phyloP scores from a whole-genome alignment of 495 filamentous ascomycete genomes.

The Penicillium desertorum region DNA sequence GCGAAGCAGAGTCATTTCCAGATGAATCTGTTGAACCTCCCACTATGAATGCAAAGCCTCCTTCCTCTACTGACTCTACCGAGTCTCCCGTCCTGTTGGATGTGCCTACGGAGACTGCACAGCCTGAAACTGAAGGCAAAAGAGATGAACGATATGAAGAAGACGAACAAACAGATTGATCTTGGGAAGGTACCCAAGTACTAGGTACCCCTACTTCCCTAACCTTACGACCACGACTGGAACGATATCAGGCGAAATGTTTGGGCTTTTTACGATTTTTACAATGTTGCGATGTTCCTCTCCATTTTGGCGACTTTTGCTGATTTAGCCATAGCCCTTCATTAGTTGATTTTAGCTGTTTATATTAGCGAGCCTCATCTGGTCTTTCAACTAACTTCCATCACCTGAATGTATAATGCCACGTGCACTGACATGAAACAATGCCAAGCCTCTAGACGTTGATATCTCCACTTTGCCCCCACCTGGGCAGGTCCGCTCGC shows the following conservation, averaged over 20 bases:
- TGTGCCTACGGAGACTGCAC: background rate
- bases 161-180: constrained; percentile 5
- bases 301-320: background rate
- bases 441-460: constrained; percentile 5
- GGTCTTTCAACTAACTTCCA: no score
- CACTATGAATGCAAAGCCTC: background rate
- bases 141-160: background rate
- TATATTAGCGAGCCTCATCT: constrained; percentile 6
- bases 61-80: background rate
- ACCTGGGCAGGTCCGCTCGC: constrained; percentile 5
- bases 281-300: background rate
- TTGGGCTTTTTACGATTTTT: constrained; percentile 5
- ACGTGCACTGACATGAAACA: background rate
- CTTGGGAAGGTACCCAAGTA: background rate
- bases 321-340: constrained; percentile 8
- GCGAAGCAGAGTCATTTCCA: background rate
- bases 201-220: background rate
- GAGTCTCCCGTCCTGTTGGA: background rate
- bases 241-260: constrained; percentile 26
- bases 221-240: constrained; percentile 21
- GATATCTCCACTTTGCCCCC: constrained; percentile 10
- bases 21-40: background rate
- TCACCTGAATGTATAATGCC: background rate
- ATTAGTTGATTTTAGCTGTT: background rate
- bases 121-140: background rate